These are phyloP conservation scores for Lizonia empirigonia DNA, from an alignment of 2,329 filamentous ascomycete genomes.

Conservation along the genomic window DNA sequence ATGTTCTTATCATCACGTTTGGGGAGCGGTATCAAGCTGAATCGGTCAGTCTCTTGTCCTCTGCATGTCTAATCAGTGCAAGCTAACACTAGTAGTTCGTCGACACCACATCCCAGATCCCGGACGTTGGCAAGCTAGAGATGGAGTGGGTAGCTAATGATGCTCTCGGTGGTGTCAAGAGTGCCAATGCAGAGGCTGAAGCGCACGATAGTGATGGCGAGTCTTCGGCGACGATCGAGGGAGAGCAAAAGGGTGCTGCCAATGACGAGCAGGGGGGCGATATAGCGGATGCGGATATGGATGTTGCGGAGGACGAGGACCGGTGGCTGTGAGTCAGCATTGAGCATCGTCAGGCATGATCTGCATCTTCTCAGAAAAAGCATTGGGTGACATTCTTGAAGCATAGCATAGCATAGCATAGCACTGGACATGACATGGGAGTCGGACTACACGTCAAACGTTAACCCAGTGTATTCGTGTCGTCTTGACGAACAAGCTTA, in stretches of 20 bases:
- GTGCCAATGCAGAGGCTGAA: background rate
- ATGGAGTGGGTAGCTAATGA: constrained; percentile 64
- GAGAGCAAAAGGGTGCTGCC: constrained; percentile 5
- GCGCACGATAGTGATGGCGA: constrained; percentile 18
- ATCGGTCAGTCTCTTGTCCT: constrained; percentile 46
- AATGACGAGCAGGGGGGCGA: constrained; percentile 11
- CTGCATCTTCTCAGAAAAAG: too few species aligned
- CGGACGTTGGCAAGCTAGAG: constrained; percentile 68
- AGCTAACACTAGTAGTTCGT: constrained; percentile 50
- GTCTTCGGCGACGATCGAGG: constrained; percentile 19
- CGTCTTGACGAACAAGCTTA: too few species aligned
- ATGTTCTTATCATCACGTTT: constrained; percentile 51
- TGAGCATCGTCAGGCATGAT: too few species aligned
- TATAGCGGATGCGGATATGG: constrained; percentile 33
- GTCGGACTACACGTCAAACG: too few species aligned
- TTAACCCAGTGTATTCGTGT: too few species aligned
- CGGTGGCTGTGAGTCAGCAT: constrained; percentile 32
- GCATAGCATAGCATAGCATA: too few species aligned
- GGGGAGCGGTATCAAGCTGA: constrained; percentile 67
- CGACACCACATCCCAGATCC: constrained; percentile 63
- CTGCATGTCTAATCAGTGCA: background rate
- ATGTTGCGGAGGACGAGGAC: constrained; percentile 45
- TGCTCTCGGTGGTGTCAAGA: constrained; percentile 22
- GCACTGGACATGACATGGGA: too few species aligned
- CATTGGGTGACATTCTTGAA: too few species aligned